Evolutionary conservation across 345 rosid species (phyloP), one percentile per base, ranked within the genome.

Genomic region (Zanthoxylum bungeanum): DNA sequence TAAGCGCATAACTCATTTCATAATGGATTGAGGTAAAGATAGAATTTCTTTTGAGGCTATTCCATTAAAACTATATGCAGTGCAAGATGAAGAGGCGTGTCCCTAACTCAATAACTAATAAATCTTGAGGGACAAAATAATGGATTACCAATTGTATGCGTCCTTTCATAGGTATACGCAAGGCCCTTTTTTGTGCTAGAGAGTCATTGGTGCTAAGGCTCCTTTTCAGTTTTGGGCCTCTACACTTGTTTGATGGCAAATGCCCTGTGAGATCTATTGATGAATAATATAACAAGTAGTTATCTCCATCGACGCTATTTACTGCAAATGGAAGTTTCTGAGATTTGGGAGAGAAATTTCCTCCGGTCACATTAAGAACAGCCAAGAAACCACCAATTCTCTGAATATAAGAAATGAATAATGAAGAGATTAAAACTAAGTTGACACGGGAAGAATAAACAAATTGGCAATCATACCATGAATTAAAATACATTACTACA

Each of bases 261-360:
- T 71, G 57, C 56, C 83, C 73, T 22, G 66, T 21, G 28, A 86
- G 80, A 72, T 80, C 77, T 69, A 86, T 80, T n/a, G 86, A 78
- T 21, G 90, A 85, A 78, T 80, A 84, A 55, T 84, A 86, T 46
- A 84, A 74, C 55, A 86, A 75, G 78, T 70, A 80, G 81, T 83
- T 78, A 75, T 86, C 86, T 70, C 81, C 87, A 80, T 86, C 84
- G 36, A 86, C 77, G 55, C 90, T 86, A 69, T 78, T 86, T 25
- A 86, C 90, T 31, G 83, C 77, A 71, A 86, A 86, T 6, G 90
- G 87, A 78, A 83, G 90, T 73, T 84, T 83, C 84, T 59, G 86
- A 9, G 82, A 75, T 63, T 81, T 83, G 0, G 83, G 86, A 11
- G 85, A 86, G 75, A 86, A 86, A 60, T 76, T 79, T 72, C 90